These are phyloP conservation scores for Fragaria nilgerrensis DNA, from an alignment of 306 rosid genomes.

Conservation along the genomic window DNA sequence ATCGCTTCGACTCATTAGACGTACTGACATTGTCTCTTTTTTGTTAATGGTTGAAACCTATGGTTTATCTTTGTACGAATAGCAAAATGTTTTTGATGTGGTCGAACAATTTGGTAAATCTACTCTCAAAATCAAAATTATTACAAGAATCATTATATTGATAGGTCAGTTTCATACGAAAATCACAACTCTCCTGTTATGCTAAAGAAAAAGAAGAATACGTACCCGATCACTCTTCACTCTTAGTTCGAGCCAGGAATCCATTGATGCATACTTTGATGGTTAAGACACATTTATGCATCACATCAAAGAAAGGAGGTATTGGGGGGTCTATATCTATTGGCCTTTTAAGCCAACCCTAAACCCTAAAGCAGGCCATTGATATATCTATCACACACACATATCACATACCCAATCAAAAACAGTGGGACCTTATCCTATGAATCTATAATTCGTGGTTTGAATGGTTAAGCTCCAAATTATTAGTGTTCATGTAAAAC, in stretches of 20 bases:
- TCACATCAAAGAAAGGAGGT: constrained; percentile 62
- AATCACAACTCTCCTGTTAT: neutral
- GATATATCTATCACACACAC: neutral
- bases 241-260: neutral
- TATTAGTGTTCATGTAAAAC: constrained; percentile 49
- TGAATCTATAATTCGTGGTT: constrained; percentile 37
- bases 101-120: neutral
- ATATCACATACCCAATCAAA: constrained; percentile 8
- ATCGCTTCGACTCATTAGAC: neutral
- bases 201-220: neutral
- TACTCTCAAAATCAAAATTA: no score
- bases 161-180: neutral
- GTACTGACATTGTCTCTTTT: neutral
- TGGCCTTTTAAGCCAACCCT: constrained; percentile 28
- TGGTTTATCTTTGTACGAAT: neutral
- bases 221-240: neutral
- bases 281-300: constrained; percentile 31
- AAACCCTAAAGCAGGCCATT: constrained; percentile 37
- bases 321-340: constrained; percentile 40
- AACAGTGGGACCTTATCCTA: constrained; percentile 38
- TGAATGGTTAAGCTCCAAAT: constrained; percentile 94
- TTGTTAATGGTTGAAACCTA: neutral
- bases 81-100: neutral
- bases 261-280: constrained; percentile 24
- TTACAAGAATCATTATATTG: neutral